phyloP scores from a whole-genome alignment of 2,329 filamentous ascomycete species.

The Fusarium camptoceras region DNA sequence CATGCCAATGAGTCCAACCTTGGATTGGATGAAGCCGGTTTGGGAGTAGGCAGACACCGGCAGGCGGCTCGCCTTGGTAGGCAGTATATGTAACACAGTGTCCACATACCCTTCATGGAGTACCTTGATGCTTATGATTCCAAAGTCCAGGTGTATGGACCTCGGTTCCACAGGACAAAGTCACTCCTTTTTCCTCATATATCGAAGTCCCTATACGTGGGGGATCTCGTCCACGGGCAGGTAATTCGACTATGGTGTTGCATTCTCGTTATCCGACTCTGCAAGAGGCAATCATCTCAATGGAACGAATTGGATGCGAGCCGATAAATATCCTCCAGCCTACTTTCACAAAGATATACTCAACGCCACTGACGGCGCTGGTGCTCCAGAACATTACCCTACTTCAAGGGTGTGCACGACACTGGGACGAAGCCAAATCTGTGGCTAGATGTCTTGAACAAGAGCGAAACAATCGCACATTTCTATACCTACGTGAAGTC shows the following conservation, averaged over 20 bases:
- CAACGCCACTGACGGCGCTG: no score
- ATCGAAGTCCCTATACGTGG: slow-evolving; percentile 4
- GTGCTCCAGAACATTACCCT: no score
- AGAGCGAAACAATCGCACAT: background rate
- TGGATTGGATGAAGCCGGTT: no score
- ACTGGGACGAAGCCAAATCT: background rate
- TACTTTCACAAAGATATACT: no score
- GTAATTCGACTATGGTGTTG: slow-evolving; percentile 4
- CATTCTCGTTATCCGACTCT: no score
- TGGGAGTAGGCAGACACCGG: no score
- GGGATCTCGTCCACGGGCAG: background rate
- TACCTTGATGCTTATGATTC: background rate
- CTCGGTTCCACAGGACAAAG: background rate
- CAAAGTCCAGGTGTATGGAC: background rate
- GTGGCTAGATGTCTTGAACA: background rate
- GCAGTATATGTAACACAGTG: background rate
- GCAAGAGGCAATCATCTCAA: no score
- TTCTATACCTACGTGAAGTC: rapidly evolving
- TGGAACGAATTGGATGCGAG: no score
- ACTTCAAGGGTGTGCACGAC: no score
- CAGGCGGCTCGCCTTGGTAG: background rate
- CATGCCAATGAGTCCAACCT: no score
- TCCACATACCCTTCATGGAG: background rate
- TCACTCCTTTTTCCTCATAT: background rate
- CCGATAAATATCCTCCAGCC: rapidly evolving